Percentiles rank a stretch among this genome's conserved stretches.
These are phyloP conservation scores for Fusarium newnesense DNA, from an alignment of 2,329 filamentous ascomycete genomes.

Conservation along the genomic window DNA sequence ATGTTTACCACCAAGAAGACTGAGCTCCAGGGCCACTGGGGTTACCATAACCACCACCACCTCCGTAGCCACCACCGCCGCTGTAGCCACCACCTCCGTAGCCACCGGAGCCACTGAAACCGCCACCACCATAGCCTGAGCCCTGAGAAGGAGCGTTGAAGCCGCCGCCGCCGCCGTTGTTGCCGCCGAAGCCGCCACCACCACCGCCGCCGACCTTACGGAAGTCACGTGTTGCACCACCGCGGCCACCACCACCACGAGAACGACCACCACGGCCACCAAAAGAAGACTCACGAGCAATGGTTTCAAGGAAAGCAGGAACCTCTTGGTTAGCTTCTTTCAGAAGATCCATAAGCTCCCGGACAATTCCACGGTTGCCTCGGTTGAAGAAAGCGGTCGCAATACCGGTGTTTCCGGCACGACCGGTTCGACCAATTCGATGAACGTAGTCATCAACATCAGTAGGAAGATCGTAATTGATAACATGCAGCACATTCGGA, in stretches of 20 bases:
- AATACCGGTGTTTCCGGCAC: constrained; percentile 98
- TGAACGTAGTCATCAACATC: constrained; percentile 99
- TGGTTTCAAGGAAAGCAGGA: constrained; percentile 93
- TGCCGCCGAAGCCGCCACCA: constrained; percentile 46
- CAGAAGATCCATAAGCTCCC: constrained; percentile 94
- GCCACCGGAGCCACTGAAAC: constrained; percentile 70
- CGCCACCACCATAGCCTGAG: constrained; percentile 55
- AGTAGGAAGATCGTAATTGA: constrained; percentile 99
- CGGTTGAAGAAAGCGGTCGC: constrained; percentile 99
- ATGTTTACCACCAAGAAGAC: constrained; percentile 74
- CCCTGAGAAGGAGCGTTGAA: constrained; percentile 47
- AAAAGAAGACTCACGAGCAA: constrained; percentile 92
- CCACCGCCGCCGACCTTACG: constrained; percentile 72
- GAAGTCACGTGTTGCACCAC: constrained; percentile 84
- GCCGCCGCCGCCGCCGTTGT: constrained; percentile 54
- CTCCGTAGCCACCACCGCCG: constrained; percentile 55
- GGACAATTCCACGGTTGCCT: constrained; percentile 96
- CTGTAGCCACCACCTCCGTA: constrained; percentile 61
- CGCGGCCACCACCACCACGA: constrained; percentile 70
- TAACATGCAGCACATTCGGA: constrained; percentile 93
- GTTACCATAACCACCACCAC: constrained; percentile 68
- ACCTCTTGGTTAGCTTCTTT: constrained; percentile 99
- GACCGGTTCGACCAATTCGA: constrained; percentile 98
- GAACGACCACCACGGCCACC: constrained; percentile 70
- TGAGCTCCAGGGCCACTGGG: constrained; percentile 75